Percentiles rank a stretch among this genome's conserved stretches.
These are phyloP conservation scores for Epichloe aotearoae DNA, from an alignment of 2,329 filamentous ascomycete genomes.

Conservation along the genomic window DNA sequence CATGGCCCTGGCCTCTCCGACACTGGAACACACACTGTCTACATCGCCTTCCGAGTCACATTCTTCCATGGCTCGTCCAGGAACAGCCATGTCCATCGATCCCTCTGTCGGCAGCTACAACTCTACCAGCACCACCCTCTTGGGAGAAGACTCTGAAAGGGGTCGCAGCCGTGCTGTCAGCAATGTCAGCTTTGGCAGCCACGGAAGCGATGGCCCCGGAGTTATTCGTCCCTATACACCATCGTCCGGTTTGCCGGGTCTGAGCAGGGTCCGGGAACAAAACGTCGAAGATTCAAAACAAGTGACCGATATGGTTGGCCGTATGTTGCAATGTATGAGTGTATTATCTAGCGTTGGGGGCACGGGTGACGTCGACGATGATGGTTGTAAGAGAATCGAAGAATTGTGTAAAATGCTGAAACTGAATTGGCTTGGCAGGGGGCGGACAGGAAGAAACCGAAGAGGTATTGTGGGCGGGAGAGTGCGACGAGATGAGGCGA, in stretches of 20 bases:
- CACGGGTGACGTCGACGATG: slow-evolving; percentile 49
- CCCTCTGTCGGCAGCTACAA: slow-evolving; percentile 67
- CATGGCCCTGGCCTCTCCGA: slow-evolving; percentile 41
- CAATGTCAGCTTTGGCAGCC: slow-evolving; percentile 60
- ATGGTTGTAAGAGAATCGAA: slow-evolving; percentile 65
- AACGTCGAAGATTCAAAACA: slow-evolving; percentile 59
- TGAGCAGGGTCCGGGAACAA: slow-evolving; percentile 38
- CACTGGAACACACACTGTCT: slow-evolving; percentile 34
- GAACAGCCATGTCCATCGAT: slow-evolving; percentile 64
- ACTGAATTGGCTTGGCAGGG: slow-evolving; percentile 90
- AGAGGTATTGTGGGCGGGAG: slow-evolving; percentile 72
- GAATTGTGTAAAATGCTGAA: slow-evolving; percentile 79
- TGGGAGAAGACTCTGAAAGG: slow-evolving; percentile 48
- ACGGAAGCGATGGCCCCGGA: slow-evolving; percentile 29
- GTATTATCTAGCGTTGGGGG: slow-evolving; percentile 64
- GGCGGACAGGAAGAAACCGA: slow-evolving; percentile 76
- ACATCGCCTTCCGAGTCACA: slow-evolving; percentile 38
- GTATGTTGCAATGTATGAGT: slow-evolving; percentile 93
- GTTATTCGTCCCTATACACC: slow-evolving; percentile 39
- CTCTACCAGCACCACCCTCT: slow-evolving; percentile 63
- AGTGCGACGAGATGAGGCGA: slow-evolving; percentile 31
- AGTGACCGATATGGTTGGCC: slow-evolving; percentile 84
- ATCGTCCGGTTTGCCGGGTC: slow-evolving; percentile 20
- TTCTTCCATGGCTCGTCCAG: slow-evolving; percentile 40
- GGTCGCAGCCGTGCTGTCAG: slow-evolving; percentile 69